Evolutionary conservation across 768 basidiomycete genomes (phyloP).

Genomic region (Phylloporus sp.): DNA sequence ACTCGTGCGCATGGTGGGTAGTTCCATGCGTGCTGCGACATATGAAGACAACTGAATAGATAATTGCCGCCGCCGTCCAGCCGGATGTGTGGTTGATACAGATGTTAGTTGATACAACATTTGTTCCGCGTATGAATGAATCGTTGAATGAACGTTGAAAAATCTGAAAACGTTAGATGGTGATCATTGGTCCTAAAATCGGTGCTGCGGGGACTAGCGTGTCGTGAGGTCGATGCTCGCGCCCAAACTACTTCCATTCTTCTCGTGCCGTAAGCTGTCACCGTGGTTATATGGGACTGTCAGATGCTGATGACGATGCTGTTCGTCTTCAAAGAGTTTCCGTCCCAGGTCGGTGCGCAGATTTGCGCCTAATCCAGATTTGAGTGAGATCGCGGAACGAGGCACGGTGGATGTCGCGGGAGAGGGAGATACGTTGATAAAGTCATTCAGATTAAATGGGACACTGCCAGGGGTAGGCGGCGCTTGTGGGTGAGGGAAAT

Average conservation of each 20-base stretch:
- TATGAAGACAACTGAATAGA: slow-evolving; percentile 30
- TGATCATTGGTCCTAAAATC: slow-evolving; percentile 2
- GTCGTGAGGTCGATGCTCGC: slow-evolving; percentile 30
- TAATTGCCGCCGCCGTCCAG: slow-evolving; percentile 23
- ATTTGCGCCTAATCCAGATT: slow-evolving; percentile 41
- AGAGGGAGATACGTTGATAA: slow-evolving; percentile 68
- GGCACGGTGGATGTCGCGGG: slow-evolving; percentile 38
- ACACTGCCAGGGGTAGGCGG: slow-evolving; percentile 34
- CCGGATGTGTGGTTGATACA: slow-evolving; percentile 31
- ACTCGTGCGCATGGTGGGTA: slow-evolving; percentile 18
- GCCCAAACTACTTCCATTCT: slow-evolving; percentile 22
- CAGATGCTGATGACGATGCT: slow-evolving; percentile 39
- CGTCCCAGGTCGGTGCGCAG: slow-evolving; percentile 60
- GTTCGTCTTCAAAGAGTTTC: slow-evolving; percentile 68
- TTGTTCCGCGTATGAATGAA: slow-evolving; percentile 25
- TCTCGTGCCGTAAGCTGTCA: slow-evolving; percentile 27
- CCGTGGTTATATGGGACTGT: slow-evolving; percentile 9
- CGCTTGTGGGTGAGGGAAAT: slow-evolving; percentile 27
- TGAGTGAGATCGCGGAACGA: slow-evolving; percentile 29
- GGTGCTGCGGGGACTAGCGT: slow-evolving; percentile 14
- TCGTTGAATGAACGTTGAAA: slow-evolving; percentile 15
- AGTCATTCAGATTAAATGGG: slow-evolving; percentile 65
- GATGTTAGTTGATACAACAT: slow-evolving; percentile 33
- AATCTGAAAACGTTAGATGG: slow-evolving; percentile 15
- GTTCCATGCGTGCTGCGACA: slow-evolving; percentile 22